These are phyloP conservation scores for Turritis glabra DNA, from an alignment of 345 rosid genomes.

Conservation along the genomic window DNA sequence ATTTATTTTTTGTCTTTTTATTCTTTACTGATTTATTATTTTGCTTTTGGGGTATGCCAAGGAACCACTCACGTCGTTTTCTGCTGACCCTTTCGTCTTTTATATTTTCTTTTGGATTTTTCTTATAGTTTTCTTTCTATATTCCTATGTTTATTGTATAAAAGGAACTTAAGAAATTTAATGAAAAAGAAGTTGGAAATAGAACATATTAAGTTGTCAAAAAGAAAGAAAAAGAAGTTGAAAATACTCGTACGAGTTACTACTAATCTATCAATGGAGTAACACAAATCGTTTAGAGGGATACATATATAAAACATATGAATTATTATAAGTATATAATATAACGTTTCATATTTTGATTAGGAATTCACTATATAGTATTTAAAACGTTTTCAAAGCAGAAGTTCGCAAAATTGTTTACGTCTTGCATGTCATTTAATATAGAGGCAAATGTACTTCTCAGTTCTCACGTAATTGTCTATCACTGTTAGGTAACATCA, in stretches of 20 bases:
- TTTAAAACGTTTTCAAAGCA: neutral
- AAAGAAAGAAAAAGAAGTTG: neutral
- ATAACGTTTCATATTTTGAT: neutral
- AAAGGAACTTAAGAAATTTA: conserved; percentile 7
- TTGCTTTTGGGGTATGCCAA: conserved; percentile 36
- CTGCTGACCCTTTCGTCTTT: conserved; percentile 34
- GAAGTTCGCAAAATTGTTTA: neutral
- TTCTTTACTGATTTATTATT: conserved; percentile 11
- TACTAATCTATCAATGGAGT: conserved; percentile 17
- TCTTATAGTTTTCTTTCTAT: conserved; percentile 31
- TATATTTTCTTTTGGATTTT: conserved; percentile 31
- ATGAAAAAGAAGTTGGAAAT: conserved; percentile 2
- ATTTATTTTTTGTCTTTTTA: neutral
- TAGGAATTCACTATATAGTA: neutral
- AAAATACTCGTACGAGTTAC: conserved; percentile 15
- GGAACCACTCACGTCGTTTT: conserved; percentile 44
- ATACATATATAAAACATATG: neutral
- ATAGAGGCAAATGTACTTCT: neutral
- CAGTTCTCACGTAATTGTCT: conserved; percentile 3
- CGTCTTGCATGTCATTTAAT: neutral
- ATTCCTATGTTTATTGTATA: neutral
- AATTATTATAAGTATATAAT: neutral
- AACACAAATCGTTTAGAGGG: neutral
- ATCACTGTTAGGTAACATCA: neutral
- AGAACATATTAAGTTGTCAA: neutral